Percentiles rank a stretch among this genome's conserved stretches.
phyloP scores from a whole-genome alignment of 1,284 basidiomycete genomes.

The Ceratobasidium sp. region DNA sequence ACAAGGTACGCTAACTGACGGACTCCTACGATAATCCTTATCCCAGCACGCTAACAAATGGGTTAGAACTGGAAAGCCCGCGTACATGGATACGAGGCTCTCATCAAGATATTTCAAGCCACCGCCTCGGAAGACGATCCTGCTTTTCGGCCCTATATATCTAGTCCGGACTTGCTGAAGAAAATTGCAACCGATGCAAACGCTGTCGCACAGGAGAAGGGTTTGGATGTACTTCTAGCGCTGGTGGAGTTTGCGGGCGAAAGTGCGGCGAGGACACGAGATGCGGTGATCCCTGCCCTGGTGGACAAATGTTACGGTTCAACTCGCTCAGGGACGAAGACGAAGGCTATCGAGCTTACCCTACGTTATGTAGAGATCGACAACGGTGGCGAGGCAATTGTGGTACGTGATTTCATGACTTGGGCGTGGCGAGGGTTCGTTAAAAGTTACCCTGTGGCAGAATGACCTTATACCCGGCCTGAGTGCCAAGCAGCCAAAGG shows the following conservation, averaged over 20 bases:
- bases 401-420: constrained; percentile 71
- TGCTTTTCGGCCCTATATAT: constrained; percentile 89
- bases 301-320: constrained; percentile 98
- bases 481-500: constrained; percentile 93
- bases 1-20: constrained; percentile 67
- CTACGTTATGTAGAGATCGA: constrained; percentile 95
- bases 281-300: constrained; percentile 85
- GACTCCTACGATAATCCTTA: neutral
- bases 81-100: constrained; percentile 90
- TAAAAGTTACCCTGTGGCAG: constrained; percentile 60
- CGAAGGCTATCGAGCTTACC: constrained; percentile 86
- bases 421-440: neutral
- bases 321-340: constrained; percentile 90
- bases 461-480: constrained; percentile 87
- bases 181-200: constrained; percentile 93
- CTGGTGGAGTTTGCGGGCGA: constrained; percentile 94
- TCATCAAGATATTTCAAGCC: constrained; percentile 86
- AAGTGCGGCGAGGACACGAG: constrained; percentile 80
- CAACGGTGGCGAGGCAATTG: constrained; percentile 86
- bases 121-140: constrained; percentile 95
- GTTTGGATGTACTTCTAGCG: constrained; percentile 85
- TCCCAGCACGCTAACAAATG: neutral
- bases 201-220: constrained; percentile 98
- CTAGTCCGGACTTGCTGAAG: constrained; percentile 82
- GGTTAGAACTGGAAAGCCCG: constrained; percentile 95